phyloP scores from a whole-genome alignment of 345 rosid genomes.

The Eucalyptus cloeziana region DNA sequence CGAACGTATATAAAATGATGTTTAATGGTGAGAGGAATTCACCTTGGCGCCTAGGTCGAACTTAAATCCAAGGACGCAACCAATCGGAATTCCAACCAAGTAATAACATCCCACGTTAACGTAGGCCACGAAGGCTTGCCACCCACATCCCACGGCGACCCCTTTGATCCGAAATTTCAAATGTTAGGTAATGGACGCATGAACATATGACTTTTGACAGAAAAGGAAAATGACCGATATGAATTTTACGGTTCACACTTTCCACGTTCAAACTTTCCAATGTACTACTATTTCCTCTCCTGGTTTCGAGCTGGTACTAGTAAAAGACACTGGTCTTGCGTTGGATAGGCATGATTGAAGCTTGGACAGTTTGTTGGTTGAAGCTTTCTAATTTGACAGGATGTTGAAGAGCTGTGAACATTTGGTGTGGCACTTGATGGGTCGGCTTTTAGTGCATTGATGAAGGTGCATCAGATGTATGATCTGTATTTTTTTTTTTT shows the following conservation, averaged over 20 bases:
- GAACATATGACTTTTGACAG: background rate
- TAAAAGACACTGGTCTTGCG: background rate
- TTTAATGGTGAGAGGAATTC: background rate
- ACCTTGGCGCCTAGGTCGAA: constrained; percentile 16
- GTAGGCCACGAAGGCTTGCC: constrained; percentile 39
- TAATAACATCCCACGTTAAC: constrained; percentile 37
- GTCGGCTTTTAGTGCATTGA: background rate
- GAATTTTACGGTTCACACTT: background rate
- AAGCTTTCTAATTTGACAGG: background rate
- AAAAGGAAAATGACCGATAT: background rate
- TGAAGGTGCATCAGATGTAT: background rate
- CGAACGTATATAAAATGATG: background rate
- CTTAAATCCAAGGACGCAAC: constrained; percentile 23
- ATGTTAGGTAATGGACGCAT: background rate
- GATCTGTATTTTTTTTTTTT: background rate
- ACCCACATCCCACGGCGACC: constrained; percentile 41
- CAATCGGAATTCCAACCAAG: constrained; percentile 22
- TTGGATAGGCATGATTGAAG: background rate
- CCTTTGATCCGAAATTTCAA: background rate
- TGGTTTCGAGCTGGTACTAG: background rate
- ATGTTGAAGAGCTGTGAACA: background rate
- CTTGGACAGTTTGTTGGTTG: background rate
- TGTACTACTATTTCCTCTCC: background rate
- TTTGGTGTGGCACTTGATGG: background rate
- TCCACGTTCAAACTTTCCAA: background rate